Evolutionary conservation across 2,329 filamentous ascomycete species (phyloP), one percentile per base, ranked within the genome.

Genomic region (Aspergillus sp.): DNA sequence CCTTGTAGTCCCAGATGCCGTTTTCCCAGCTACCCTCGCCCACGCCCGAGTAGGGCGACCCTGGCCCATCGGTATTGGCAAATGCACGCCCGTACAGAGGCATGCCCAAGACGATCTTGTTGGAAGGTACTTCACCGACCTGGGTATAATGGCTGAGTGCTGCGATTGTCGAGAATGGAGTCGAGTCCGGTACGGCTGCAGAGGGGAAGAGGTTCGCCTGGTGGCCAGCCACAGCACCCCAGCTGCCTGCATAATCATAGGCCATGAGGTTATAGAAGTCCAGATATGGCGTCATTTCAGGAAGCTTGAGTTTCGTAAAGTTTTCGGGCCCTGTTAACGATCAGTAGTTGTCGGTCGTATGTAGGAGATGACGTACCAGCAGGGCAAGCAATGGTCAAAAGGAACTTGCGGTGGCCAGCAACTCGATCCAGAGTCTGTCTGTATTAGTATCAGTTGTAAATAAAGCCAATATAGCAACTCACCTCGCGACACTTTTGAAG

Each of bases 81-180:
- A 96, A 97, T 0, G 88, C 83, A 33, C 90, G 86, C 4, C 91
- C 91, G 64, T 96, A 96, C n/a, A 97, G 72, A 6, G 91, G 90
- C 88, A 95, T 93, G 4, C 91, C 90, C n/a, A 96, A 64, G 5
- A 95, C 85, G 37, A 97, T 80, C 70, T 95, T 95, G 45, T 73
- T 61, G 0, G 81, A 62, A 0, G 77, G 65, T 0, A 96, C 82
- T 4, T 60, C 57, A 10, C 82, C 82, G 1, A 73, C 74, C 2
- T 72, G 64, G 33, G 78, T 72, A 68, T 96, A 97, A 58, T 83
- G 74, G 7, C 82, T 70, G 1, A 96, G 69, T 0, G 90, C 90
- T 1, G 75, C 72, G 5, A 77, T 71, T 7, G 86, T 88, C 59
- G 79, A 88, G 70, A 93, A 95, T 0, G 90, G 89, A 0, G 91